phyloP scores from a whole-genome alignment of 169 alveolate genomes.

The Plasmodium gonderi region DNA sequence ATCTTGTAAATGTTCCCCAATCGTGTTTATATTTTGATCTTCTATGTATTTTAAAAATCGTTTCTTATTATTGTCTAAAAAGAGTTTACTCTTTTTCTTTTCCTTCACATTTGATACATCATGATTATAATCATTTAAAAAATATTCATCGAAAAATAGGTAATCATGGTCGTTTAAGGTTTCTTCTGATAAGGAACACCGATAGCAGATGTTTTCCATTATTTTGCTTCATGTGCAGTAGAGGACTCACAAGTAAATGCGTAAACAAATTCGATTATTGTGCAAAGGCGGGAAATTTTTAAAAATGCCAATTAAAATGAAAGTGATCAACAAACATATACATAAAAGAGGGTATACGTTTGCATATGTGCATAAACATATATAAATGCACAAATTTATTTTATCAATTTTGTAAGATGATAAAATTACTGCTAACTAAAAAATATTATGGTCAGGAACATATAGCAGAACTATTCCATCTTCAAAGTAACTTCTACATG shows the following conservation, averaged over 20 bases:
- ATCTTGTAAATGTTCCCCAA: neutral
- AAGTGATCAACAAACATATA: neutral
- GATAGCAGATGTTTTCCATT: constrained; percentile 41
- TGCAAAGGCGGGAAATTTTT: neutral
- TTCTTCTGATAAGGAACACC: constrained; percentile 35
- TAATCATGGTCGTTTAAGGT: constrained; percentile 4
- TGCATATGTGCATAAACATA: neutral
- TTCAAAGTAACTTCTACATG: neutral
- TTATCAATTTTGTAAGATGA: neutral
- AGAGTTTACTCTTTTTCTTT: neutral
- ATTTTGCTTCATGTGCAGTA: neutral
- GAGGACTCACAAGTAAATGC: neutral
- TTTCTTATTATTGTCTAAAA: constrained; percentile 22
- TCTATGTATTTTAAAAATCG: constrained; percentile 11
- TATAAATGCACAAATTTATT: neutral
- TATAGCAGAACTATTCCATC: neutral
- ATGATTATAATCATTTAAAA: constrained; percentile 33
- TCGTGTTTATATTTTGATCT: neutral
- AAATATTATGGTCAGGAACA: neutral
- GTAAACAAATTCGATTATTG: neutral
- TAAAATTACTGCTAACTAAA: neutral
- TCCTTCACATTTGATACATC: neutral
- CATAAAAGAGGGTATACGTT: neutral
- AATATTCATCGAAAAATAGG: constrained; percentile 39
- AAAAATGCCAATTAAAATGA: neutral